Conservation (phyloP, 306 rosid species). For the Senna siamea region DNA sequence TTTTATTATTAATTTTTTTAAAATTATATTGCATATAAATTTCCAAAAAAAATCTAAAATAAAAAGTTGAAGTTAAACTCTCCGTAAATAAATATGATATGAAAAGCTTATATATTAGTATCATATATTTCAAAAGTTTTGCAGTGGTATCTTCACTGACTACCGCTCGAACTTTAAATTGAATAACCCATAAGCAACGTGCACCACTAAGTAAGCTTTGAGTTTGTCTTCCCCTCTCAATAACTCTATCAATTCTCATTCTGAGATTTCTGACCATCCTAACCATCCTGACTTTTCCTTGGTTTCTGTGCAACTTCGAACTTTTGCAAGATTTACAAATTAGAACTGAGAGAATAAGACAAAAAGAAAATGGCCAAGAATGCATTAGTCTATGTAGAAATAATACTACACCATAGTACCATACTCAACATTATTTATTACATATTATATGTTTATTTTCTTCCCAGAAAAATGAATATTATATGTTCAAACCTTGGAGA, state of each 20-base stretch:
- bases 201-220: not conserved
- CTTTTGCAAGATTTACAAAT: conserved; percentile 28
- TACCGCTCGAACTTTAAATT: not conserved
- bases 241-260: conserved; percentile 34
- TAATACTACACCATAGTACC: conserved; percentile 40
- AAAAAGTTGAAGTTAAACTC: too few relatives aligned
- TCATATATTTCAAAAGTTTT: not conserved
- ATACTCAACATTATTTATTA: conserved; percentile 37
- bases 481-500: conserved; percentile 56
- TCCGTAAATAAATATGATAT: too few relatives aligned
- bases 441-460: conserved; percentile 42
- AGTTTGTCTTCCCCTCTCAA: not conserved
- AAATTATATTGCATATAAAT: too few relatives aligned
- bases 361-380: conserved; percentile 45
- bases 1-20: too few relatives aligned
- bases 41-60: too few relatives aligned
- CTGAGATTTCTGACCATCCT: too few relatives aligned
- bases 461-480: conserved; percentile 37
- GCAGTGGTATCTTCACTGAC: not conserved
- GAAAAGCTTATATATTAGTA: not conserved
- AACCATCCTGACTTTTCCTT: conserved; percentile 35
- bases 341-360: conserved; percentile 53
- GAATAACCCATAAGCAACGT: not conserved
- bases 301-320: conserved; percentile 43
- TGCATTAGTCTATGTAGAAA: conserved; percentile 35